Evolutionary conservation across 495 filamentous ascomycete species (phyloP).

Genomic region (Hypoxylon intermedium): DNA sequence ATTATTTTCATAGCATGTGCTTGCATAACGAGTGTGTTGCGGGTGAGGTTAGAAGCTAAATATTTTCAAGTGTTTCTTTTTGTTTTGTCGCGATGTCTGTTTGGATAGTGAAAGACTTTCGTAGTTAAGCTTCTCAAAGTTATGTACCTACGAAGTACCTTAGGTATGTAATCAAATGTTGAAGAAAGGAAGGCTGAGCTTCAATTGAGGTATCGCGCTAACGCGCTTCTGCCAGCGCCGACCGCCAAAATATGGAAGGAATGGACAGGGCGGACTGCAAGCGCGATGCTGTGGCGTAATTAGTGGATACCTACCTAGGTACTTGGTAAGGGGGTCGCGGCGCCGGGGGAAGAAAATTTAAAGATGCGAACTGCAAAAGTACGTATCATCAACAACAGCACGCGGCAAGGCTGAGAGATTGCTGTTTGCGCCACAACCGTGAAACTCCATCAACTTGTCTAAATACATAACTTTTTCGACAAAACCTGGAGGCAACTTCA

Average conservation of each 20-base stretch:
- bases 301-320: background rate
- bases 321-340: background rate
- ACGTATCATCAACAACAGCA: conserved; percentile 20
- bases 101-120: too few species aligned
- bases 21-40: background rate
- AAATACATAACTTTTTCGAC: background rate
- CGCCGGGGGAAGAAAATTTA: conserved; percentile 1
- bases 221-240: conserved; percentile 8
- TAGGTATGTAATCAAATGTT: conserved; percentile 1
- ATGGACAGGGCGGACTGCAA: conserved; percentile 3
- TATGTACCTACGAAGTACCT: background rate
- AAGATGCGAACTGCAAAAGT: background rate
- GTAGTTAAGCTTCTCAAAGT: too few species aligned
- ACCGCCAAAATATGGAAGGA: background rate
- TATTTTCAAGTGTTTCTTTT: too few species aligned
- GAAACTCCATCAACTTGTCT: background rate
- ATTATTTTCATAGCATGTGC: background rate
- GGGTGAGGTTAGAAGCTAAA: background rate
- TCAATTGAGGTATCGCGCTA: background rate
- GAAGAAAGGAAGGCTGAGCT: conserved; percentile 10
- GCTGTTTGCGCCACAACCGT: conserved; percentile 24
- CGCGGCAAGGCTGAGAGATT: conserved; percentile 41
- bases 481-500: conserved; percentile 9
- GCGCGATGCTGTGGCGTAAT: conserved; percentile 6
- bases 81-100: too few species aligned